Base-by-base conservation (phyloP, 2,329 filamentous ascomycete species). In the Venturia nashicola region DNA sequence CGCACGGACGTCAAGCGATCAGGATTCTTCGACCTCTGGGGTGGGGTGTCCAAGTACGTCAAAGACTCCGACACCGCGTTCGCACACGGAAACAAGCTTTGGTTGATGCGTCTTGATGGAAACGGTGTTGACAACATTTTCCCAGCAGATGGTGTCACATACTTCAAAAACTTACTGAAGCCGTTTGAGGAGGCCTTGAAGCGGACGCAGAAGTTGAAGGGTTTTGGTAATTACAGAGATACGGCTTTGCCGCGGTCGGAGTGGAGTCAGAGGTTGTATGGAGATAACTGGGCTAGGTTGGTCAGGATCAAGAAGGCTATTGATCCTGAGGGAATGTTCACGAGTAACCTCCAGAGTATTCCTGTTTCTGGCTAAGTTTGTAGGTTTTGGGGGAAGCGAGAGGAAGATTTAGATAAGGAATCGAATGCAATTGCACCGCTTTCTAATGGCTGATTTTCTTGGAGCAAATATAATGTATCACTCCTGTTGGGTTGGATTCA, bases 91-190 rank as follows among this genome's bases (percentile, higher is more conserved):
- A 66, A 63, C 63, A 68, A 61, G 61, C 68, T 69, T 9, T 69
- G 68, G 68, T 64, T 69, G 14, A 63, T 69, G n/a, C 68, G 68
- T n/a, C 67, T 67, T 32, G 68, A 69, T 20, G 68, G 68, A 34
- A 65, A 67, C 12, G 67, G 59, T 34, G 54, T 7, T 6, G 20
- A 23, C 32, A 42, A 60, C 39, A 61, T 42, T 9, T 57, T 57
- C 51, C 51, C 51, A 1, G 27, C 32, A 7, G 51, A 57, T 27
- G 51, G 51, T 9, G 51, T 57, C 8, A 1, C 27, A 1, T 57
- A 57, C 8, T 34, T 57, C 16, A 3, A 57, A 18, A 11, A 48
- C 40, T 62, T 68, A 8, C 65, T 69, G 61, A 57, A 65, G 32
- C 68, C 68, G 0, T 69, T 69, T 36, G 51, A 67, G 62, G 62